These are phyloP conservation scores for Curvularia hawaiiensis DNA, from an alignment of 2,329 filamentous ascomycete genomes.

Conservation along the genomic window DNA sequence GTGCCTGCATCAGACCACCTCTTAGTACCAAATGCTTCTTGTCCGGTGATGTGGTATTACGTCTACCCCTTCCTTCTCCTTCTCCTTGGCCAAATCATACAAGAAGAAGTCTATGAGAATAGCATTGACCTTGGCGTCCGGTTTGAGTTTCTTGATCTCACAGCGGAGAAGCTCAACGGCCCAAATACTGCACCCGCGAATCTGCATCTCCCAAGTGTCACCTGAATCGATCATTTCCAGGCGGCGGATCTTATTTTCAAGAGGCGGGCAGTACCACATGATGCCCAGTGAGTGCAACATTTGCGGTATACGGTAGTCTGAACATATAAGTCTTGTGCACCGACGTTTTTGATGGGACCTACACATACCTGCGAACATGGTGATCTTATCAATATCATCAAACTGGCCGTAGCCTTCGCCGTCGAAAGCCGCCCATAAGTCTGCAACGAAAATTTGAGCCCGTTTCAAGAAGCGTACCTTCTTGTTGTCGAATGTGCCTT, in stretches of 20 bases:
- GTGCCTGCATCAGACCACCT: neutral
- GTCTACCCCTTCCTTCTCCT: slow-evolving; percentile 60
- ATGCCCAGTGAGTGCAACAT: slow-evolving; percentile 85
- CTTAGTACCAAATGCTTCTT: slow-evolving; percentile 89
- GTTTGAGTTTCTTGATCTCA: slow-evolving; percentile 77
- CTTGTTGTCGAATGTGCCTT: slow-evolving; percentile 74
- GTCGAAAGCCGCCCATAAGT: slow-evolving; percentile 95
- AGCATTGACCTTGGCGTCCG: slow-evolving; percentile 75
- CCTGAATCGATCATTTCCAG: slow-evolving; percentile 72
- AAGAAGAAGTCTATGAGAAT: slow-evolving; percentile 97
- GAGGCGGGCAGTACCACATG: slow-evolving; percentile 79
- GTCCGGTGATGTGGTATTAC: slow-evolving; percentile 83
- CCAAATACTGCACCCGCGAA: slow-evolving; percentile 95
- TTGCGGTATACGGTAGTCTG: slow-evolving; percentile 94
- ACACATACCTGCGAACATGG: slow-evolving; percentile 81
- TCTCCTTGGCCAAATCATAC: slow-evolving; percentile 90
- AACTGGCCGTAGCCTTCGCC: slow-evolving; percentile 81
- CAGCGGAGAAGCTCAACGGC: slow-evolving; percentile 86
- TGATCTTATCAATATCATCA: slow-evolving; percentile 90
- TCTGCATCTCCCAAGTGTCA: slow-evolving; percentile 80
- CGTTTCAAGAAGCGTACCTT: slow-evolving; percentile 87
- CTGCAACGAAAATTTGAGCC: slow-evolving; percentile 93
- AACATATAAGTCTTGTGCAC: neutral
- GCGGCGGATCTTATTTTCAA: slow-evolving; percentile 72
- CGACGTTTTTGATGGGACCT: neutral